Evolutionary conservation across 345 rosid genomes (phyloP).

Genomic region (Eucalyptus coolabah): DNA sequence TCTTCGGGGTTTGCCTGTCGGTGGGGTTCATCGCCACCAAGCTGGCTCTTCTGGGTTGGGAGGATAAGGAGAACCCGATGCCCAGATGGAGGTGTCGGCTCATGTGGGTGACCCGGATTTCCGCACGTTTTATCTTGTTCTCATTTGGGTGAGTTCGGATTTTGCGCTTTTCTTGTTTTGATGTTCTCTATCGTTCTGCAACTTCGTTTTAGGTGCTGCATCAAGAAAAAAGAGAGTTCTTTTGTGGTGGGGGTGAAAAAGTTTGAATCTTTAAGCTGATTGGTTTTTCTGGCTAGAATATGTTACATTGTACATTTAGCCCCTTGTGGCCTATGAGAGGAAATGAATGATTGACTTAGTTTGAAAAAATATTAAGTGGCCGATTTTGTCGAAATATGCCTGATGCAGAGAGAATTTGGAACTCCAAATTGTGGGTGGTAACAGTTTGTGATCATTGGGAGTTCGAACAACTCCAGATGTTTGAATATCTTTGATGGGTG

Average conservation of each 20-base stretch:
- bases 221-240: not conserved
- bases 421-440: not conserved
- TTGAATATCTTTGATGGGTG: not conserved
- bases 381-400: not conserved
- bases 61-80: slow-evolving; percentile 78
- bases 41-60: slow-evolving; percentile 73
- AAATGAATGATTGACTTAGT: not conserved
- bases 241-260: not conserved
- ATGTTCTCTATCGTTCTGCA: too few relatives aligned
- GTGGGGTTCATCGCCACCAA: slow-evolving; percentile 69
- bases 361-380: not conserved
- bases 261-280: not conserved
- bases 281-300: not conserved
- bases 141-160: slow-evolving; percentile 62
- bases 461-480: not conserved
- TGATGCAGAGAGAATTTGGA: not conserved
- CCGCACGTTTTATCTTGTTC: slow-evolving; percentile 71
- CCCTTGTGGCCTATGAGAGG: not conserved
- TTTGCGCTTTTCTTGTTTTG: not conserved
- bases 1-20: slow-evolving; percentile 51
- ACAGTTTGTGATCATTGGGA: not conserved
- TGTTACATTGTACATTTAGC: not conserved
- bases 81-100: slow-evolving; percentile 73
- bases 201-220: not conserved
- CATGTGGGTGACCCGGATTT: slow-evolving; percentile 89